Conservation (phyloP, 257 asterid species). For the Solanum etuberosum region DNA sequence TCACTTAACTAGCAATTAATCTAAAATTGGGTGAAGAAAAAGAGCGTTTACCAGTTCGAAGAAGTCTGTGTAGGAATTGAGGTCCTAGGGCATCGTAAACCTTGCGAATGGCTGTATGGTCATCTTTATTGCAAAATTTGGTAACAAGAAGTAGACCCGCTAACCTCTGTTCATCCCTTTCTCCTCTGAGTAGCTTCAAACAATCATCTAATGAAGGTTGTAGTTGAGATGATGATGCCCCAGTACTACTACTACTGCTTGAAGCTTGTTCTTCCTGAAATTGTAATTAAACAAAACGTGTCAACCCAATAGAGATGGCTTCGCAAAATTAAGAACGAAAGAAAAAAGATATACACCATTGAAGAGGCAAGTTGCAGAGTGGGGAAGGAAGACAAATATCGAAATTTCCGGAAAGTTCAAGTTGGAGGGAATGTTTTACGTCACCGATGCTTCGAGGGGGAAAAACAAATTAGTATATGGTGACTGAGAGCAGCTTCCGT, state of each 20-base stretch:
- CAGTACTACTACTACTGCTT: background rate
- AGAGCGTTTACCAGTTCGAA: constrained; percentile 42
- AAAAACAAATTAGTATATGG: background rate
- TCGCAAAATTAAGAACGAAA: background rate
- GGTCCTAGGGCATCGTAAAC: constrained; percentile 60
- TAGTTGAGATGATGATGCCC: constrained; percentile 5
- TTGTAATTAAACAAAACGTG: background rate
- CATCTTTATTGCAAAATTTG: constrained; percentile 57
- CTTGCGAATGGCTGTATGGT: constrained; percentile 40
- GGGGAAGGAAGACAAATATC: background rate
- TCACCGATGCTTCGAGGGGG: background rate
- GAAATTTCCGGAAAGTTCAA: background rate
- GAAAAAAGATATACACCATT: background rate
- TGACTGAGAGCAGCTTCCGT: background rate
- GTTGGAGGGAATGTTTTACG: background rate
- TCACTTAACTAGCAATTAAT: background rate
- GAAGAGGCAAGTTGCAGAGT: background rate
- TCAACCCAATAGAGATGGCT: background rate
- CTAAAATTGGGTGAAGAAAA: background rate
- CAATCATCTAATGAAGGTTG: constrained; percentile 43
- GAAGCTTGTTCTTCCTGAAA: constrained; percentile 3
- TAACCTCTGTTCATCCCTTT: constrained; percentile 69
- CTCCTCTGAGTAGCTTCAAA: constrained; percentile 51
- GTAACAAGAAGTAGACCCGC: constrained; percentile 78
- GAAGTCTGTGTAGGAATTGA: constrained; percentile 66